A percentile compares a stretch with the other conserved stretches of the same genome.
phyloP scores from a whole-genome alignment of 129 eudicot species.

The Lonicera japonica region DNA sequence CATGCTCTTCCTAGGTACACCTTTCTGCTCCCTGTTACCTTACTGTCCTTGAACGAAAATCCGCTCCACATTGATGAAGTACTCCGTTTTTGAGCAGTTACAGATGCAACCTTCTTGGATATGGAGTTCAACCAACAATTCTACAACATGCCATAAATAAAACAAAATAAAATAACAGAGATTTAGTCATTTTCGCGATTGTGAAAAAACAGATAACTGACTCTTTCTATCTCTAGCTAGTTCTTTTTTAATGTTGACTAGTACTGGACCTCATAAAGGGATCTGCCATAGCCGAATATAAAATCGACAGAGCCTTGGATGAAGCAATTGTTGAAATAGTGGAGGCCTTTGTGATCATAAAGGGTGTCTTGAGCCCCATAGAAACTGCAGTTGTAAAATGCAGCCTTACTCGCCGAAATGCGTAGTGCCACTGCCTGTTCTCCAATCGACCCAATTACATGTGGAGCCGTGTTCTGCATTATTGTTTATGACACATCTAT shows the following conservation, averaged over 20 bases:
- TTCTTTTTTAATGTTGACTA: background rate
- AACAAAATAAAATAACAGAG: background rate
- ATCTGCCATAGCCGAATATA: constrained; percentile 54
- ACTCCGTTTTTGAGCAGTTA: constrained; percentile 50
- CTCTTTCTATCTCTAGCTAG: background rate
- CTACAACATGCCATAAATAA: constrained; percentile 11
- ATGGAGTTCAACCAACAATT: constrained; percentile 49
- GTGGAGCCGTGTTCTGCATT: constrained; percentile 48
- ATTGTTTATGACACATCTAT: too few relatives aligned
- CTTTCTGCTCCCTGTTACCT: constrained; percentile 37
- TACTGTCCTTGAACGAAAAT: constrained; percentile 49
- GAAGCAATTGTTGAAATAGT: constrained; percentile 48
- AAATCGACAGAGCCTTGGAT: constrained; percentile 67
- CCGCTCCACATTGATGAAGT: constrained; percentile 34
- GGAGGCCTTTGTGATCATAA: constrained; percentile 63
- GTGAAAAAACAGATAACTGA: background rate
- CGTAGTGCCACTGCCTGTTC: constrained; percentile 58
- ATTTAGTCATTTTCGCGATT: too few relatives aligned
- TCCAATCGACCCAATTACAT: constrained; percentile 34
- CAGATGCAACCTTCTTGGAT: constrained; percentile 45
- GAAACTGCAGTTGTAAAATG: constrained; percentile 52
- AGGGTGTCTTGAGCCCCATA: constrained; percentile 57
- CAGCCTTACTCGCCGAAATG: constrained; percentile 51
- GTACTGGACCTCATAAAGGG: constrained; percentile 45
- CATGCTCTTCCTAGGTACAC: constrained; percentile 63